Base-by-base conservation (phyloP, 768 basidiomycete species). In the Trametes villosa region DNA sequence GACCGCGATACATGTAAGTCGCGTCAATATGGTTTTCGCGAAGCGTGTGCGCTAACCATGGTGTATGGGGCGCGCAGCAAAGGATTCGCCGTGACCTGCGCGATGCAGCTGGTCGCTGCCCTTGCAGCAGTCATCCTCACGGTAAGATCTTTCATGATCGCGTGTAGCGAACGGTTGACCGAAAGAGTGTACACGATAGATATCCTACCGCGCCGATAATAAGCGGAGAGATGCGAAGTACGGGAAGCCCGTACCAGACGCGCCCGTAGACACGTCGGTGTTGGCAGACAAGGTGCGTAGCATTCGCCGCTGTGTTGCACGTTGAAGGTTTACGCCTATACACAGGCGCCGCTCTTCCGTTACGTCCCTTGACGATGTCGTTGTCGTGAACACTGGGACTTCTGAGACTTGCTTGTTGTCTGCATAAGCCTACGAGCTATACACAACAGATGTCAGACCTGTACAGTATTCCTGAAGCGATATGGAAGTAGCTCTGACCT, bases 1-100 rank as follows among this genome's bases (percentile, higher is more conserved):
- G 84, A 0, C 89, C 90, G 1, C 73, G 74, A 41, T 92, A 90
- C 63, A 81, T 81, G 89, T 89, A 49, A 65, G 85, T 66, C n/a
- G 40, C 30, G 18, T 63, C 40, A 36, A 24, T 15, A 24, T 24
- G 29, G 1, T n/a, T n/a, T n/a, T n/a, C n/a, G 17, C n/a, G 2
- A 17, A 18, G 20, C 15, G 4, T 9, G 33, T 4, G 13, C 22
- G 29, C 26, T 47, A 17, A 59, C 53, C n/a, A n/a, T 48, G 40
- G 41, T 50, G 30, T 53, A 15, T 2, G 15, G 13, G 4, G 24
- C 20, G 26, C 55, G 53, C 59, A 58, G 65, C 50, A 27, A 17
- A 20, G 60, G 27, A 33, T 54, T 63, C 9, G 29, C 57, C 79
- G 81, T 84, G 20, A 77, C 76, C 2, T 81, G 79, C 53, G 84